Percentiles rank a stretch among this genome's conserved stretches.
Conservation (phyloP, 495 filamentous ascomycete species). For the Annulohypoxylon bovei region DNA sequence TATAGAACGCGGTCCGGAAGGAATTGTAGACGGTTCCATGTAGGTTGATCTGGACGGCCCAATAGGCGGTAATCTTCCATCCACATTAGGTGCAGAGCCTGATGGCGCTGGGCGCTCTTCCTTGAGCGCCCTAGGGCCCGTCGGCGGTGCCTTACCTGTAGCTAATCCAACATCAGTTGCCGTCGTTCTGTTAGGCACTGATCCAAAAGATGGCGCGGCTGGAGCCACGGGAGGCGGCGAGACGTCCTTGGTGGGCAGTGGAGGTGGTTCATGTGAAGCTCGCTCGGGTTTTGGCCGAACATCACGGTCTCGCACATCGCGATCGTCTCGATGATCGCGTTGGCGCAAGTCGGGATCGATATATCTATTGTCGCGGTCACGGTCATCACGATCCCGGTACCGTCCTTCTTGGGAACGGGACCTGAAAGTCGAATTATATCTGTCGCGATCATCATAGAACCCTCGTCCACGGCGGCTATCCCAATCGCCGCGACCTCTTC, state of each 20-base stretch:
- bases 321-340: slow-evolving; percentile 65
- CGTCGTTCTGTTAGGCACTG: slow-evolving; percentile 59
- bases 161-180: slow-evolving; percentile 51
- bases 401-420: slow-evolving; percentile 77
- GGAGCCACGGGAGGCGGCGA: slow-evolving; percentile 82
- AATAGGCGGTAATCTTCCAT: slow-evolving; percentile 52
- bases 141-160: slow-evolving; percentile 60
- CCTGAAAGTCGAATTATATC: slow-evolving; percentile 61
- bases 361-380: slow-evolving; percentile 57
- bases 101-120: slow-evolving; percentile 57
- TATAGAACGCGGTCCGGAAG: slow-evolving; percentile 66
- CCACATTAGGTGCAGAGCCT: slow-evolving; percentile 42
- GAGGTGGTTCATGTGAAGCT: slow-evolving; percentile 56
- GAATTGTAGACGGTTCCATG: slow-evolving; percentile 63
- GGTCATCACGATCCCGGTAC: slow-evolving; percentile 61
- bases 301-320: slow-evolving; percentile 64
- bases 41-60: slow-evolving; percentile 61
- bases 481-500: slow-evolving; percentile 71
- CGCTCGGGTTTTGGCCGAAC: slow-evolving; percentile 57
- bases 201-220: slow-evolving; percentile 84
- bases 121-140: slow-evolving; percentile 60
- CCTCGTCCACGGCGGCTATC: slow-evolving; percentile 70
- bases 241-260: slow-evolving; percentile 54
- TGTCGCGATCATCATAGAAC: slow-evolving; percentile 70
- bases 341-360: slow-evolving; percentile 59